These are phyloP conservation scores for Volvox reticuliferus DNA, from an alignment of 139 green algal genomes.

Conservation along the genomic window DNA sequence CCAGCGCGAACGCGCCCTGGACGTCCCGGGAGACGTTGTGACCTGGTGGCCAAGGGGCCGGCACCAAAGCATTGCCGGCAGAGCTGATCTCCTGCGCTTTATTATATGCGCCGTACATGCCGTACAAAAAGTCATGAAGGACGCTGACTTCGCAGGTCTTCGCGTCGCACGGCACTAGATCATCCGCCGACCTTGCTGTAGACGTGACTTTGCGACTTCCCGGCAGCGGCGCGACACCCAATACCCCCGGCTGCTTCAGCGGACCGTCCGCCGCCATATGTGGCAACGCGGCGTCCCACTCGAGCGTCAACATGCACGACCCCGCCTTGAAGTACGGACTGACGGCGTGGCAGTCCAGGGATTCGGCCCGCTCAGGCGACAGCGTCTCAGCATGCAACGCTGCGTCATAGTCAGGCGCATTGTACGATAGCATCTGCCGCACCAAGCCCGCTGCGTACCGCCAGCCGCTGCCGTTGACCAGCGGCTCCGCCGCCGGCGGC, in stretches of 20 bases:
- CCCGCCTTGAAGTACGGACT: not conserved
- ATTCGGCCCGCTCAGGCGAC: not conserved
- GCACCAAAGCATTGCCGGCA: not conserved
- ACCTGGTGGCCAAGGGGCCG: not conserved
- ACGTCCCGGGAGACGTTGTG: not conserved
- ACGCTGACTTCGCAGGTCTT: not conserved
- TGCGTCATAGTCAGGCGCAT: conserved; percentile 13
- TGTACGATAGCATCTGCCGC: not conserved
- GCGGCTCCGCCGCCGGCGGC: not conserved
- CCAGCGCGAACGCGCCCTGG: not conserved
- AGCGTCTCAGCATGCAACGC: too few relatives aligned
- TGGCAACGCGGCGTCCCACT: not conserved
- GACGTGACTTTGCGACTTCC: not conserved
- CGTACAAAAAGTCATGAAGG: conserved; percentile 19
- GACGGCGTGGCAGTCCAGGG: not conserved
- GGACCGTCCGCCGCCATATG: not conserved
- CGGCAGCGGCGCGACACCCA: conserved; percentile 28
- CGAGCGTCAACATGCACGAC: conserved; percentile 9
- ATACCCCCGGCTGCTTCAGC: not conserved
- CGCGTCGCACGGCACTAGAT: not conserved
- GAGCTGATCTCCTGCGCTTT: not conserved
- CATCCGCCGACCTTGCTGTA: not conserved
- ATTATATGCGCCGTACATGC: not conserved
- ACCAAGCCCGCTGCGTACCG: not conserved
- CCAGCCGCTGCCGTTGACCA: conserved; percentile 36